These are phyloP conservation scores for Geotrichum histeridarum DNA, from an alignment of 1,139 yeast genomes.

Conservation along the genomic window DNA sequence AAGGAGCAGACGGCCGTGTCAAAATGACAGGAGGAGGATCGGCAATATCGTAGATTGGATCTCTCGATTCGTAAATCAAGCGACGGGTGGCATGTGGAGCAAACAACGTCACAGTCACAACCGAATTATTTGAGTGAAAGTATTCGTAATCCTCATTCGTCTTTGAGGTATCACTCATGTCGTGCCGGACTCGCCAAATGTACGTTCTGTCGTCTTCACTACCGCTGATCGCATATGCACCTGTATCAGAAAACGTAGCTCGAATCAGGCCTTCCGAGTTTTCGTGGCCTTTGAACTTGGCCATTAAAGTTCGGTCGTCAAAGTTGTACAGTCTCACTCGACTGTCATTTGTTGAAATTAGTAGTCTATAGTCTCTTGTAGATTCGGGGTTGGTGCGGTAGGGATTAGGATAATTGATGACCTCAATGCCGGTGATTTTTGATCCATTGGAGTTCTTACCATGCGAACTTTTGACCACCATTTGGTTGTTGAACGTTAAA, in stretches of 20 bases:
- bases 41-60: conserved; percentile 65
- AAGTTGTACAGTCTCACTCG: conserved; percentile 62
- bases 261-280: conserved; percentile 67
- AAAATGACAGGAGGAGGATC: conserved; percentile 23
- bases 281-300: conserved; percentile 67
- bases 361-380: conserved; percentile 20
- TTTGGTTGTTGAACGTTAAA: conserved; percentile 49
- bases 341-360: conserved; percentile 70
- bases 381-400: neutral
- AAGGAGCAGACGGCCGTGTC: conserved; percentile 1
- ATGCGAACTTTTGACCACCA: conserved; percentile 49
- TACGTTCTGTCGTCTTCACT: conserved; percentile 51
- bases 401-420: conserved; percentile 24
- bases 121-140: conserved; percentile 58
- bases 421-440: conserved; percentile 36
- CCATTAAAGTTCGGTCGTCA: conserved; percentile 53
- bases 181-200: conserved; percentile 48
- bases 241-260: conserved; percentile 60
- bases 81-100: conserved; percentile 70
- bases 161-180: conserved; percentile 53
- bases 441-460: conserved; percentile 34
- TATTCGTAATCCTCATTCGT: conserved; percentile 1
- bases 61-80: conserved; percentile 66
- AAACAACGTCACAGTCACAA: conserved; percentile 69
- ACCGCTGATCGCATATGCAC: conserved; percentile 42